These are phyloP conservation scores for Panicum miliaceum DNA, from an alignment of 176 grass and related monocot species.

Conservation along the genomic window DNA sequence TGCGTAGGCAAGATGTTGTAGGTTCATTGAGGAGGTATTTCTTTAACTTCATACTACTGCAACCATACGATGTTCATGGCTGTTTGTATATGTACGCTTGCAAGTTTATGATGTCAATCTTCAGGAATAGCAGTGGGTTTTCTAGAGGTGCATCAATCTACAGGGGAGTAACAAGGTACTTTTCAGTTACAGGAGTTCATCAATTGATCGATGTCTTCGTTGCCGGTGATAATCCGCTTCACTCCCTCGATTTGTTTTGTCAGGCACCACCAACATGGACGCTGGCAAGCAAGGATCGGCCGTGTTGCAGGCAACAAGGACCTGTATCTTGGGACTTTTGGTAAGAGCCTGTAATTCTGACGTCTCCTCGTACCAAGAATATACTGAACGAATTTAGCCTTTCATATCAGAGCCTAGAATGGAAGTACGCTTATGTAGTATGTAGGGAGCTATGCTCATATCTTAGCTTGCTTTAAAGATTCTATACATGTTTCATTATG, in stretches of 20 bases:
- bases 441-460: neutral
- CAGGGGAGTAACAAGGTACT: conserved; percentile 91
- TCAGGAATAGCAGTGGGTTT: conserved; percentile 94
- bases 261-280: conserved; percentile 95
- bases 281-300: conserved; percentile 98
- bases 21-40: conserved; percentile 86
- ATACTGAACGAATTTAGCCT: conserved; percentile 9
- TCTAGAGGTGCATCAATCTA: conserved; percentile 94
- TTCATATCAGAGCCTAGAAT: neutral
- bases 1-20: conserved; percentile 79
- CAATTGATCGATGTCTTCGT: conserved; percentile 6
- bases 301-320: conserved; percentile 98
- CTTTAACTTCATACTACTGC: conserved; percentile 7
- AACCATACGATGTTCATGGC: conserved; percentile 16
- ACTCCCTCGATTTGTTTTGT: conserved; percentile 22
- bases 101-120: conserved; percentile 24
- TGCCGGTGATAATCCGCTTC: neutral
- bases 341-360: conserved; percentile 46
- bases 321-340: conserved; percentile 93
- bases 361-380: neutral
- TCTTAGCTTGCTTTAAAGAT: neutral
- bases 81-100: conserved; percentile 33
- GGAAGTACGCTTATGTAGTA: neutral
- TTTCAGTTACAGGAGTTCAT: conserved; percentile 12
- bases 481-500: neutral